Base-by-base conservation (phyloP, 257 asterid genomes). In the Verbascum thapsus region DNA sequence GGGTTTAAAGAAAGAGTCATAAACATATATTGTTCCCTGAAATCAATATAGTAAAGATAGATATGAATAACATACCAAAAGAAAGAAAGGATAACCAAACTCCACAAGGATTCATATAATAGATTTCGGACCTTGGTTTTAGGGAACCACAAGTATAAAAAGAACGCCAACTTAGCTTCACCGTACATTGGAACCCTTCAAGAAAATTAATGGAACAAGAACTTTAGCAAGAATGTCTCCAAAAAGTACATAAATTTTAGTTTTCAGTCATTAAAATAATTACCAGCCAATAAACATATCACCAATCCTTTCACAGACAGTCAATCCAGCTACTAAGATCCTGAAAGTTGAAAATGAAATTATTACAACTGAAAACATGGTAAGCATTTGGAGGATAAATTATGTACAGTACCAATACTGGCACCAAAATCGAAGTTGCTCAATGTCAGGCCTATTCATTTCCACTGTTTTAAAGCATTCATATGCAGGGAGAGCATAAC, bases 101-200 rank as follows among this genome's bases (percentile, higher is more conserved):
- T 54, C 42, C 10, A 39, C 47, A 56, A 43, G 47, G 19, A 53
- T 20, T 11, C 53, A 59, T 43, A 22, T 35, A 69, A 35, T 72
- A 66, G 47, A 70, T 48, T 15, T 37, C 68, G 55, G 13, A 89
- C 98, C 98, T 85, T 88, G 16, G 97, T 88, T 75, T 87, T 92
- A 30, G 98, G 98, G 77, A 53, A 85, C 98, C 97, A 89, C 78
- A 89, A 64, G 80, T 87, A 92, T 67, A 89, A 71, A 71, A 85
- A 79, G 82, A 92, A 89, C 59, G 97, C 98, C 83, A 92, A 73
- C 77, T 92, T 92, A 58, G 97, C 98, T 82, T 92, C 98, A 76
- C 95, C 83, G 58, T 91, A 88, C 92, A 91, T 81, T 17, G 98
- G 98, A 78, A 91, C 72, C 98, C 97, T 92, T 76, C 76, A 74